Evolutionary conservation across 1,284 basidiomycete genomes (phyloP), one percentile per base, ranked within the genome.

Genomic region (Trichosporon faecale): DNA sequence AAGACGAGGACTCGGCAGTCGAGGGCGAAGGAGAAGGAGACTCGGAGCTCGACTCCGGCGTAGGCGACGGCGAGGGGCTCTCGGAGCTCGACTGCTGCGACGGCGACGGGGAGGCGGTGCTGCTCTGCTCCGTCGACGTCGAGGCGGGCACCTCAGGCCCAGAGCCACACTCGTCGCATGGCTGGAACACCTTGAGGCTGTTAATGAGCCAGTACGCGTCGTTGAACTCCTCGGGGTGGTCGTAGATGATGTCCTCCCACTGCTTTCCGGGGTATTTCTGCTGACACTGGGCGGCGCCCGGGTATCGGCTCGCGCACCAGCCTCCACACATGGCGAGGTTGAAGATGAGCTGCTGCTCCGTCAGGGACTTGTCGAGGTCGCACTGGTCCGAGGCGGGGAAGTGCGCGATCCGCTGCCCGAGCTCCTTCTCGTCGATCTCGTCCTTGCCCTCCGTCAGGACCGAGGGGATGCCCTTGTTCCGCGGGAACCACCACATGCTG

Each of bases 151-250:
- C 31, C 3, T 18, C 57, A 16, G 29, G 7, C 1, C 29, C 57
- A 1, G 21, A 12, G 6, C 57, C 57, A 27, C 57, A 61, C 57
- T 61, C 57, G 2, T 61, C 57, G 12, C 57, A 61, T 0, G 18
- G 18, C 29, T 33, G 29, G 29, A n/a, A 61, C 57, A 61, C 57
- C 57, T 61, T 61, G 29, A 61, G 27, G 7, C 8, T 12, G 75
- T 88, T 87, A 78, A 91, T 84, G 67, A 87, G 87, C 88, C 89
- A 91, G 79, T 88, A 90, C 3, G 89, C 88, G 14, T 89, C 84
- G 18, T 68, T 64, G 78, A 90, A 90, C 14, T 83, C 85, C 9
- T 77, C 69, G 0, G 89, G 89, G 73, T 88, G 85, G 70, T 87
- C 85, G 63, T 70, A 49, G 44, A 61, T 65, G 40, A 61, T 55